A percentile compares a stretch with the other conserved stretches of the same genome.
These are phyloP conservation scores for Malassezia brasiliensis DNA, from an alignment of 1,284 basidiomycete species.

Conservation along the genomic window DNA sequence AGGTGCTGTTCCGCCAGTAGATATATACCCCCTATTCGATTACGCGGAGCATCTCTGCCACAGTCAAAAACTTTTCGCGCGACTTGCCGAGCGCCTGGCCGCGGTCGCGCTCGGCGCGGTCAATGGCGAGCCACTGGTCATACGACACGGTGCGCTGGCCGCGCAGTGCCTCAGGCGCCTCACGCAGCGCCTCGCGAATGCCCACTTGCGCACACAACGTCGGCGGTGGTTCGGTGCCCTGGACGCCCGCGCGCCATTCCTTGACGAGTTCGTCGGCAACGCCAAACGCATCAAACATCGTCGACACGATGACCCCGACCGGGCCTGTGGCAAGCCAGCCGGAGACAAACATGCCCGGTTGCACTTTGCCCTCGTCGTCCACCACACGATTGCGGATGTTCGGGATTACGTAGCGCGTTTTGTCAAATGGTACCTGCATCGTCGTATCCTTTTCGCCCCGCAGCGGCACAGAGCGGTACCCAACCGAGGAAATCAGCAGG, in stretches of 20 bases:
- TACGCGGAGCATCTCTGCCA: constrained; percentile 13
- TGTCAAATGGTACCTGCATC: constrained; percentile 17
- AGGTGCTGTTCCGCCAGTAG: constrained; percentile 31
- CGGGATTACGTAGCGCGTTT: constrained; percentile 15
- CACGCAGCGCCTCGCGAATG: not conserved
- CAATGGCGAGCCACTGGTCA: constrained; percentile 60
- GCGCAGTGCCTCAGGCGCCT: constrained; percentile 15
- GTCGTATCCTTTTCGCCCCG: not conserved
- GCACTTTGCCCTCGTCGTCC: constrained; percentile 4
- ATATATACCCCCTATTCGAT: constrained; percentile 7
- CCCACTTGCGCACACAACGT: constrained; percentile 4
- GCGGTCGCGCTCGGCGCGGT: constrained; percentile 59
- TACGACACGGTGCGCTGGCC: constrained; percentile 54
- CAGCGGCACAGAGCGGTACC: constrained; percentile 66
- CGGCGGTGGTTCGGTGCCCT: not conserved
- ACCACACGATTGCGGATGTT: constrained; percentile 22
- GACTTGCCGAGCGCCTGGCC: constrained; percentile 61
- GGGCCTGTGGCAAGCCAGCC: constrained; percentile 92
- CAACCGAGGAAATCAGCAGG: constrained; percentile 76
- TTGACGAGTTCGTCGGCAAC: constrained; percentile 63
- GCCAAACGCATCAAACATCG: constrained; percentile 83
- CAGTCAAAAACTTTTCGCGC: constrained; percentile 59
- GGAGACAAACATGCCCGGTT: constrained; percentile 70
- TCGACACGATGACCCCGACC: constrained; percentile 79
- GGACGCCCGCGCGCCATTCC: constrained; percentile 49